These are phyloP conservation scores for Pythium guiyangense DNA, from an alignment of 352 stramenopile genomes.

Conservation along the genomic window DNA sequence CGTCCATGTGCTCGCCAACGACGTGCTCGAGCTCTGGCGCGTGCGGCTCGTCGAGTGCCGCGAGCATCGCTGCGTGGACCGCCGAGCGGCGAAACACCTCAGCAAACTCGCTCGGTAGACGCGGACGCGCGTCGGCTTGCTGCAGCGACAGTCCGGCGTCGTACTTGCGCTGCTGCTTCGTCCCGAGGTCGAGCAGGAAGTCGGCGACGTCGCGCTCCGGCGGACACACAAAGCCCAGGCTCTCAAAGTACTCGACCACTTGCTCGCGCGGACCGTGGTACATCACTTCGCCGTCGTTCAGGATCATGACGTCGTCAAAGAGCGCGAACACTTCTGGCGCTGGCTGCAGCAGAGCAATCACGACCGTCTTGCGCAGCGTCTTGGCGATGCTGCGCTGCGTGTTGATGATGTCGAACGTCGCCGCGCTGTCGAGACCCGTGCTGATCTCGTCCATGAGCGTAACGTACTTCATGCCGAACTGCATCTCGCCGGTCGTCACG, in stretches of 20 bases:
- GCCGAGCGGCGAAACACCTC: too few relatives aligned
- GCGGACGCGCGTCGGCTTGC: neutral
- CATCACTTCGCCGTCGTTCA: slow-evolving; percentile 43
- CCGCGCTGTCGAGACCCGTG: too few relatives aligned
- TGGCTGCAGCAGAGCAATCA: slow-evolving; percentile 79
- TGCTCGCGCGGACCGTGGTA: slow-evolving; percentile 37
- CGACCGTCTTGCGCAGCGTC: slow-evolving; percentile 37
- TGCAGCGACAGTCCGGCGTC: neutral
- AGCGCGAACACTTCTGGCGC: slow-evolving; percentile 48
- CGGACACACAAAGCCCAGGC: slow-evolving; percentile 38
- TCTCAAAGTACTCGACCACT: slow-evolving; percentile 60
- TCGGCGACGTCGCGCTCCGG: slow-evolving; percentile 18
- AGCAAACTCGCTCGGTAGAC: too few relatives aligned
- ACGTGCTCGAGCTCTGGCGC: too few relatives aligned
- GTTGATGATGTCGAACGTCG: slow-evolving; percentile 59
- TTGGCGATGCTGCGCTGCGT: slow-evolving; percentile 43
- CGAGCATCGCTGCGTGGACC: too few relatives aligned
- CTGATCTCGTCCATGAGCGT: too few relatives aligned
- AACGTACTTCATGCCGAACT: too few relatives aligned
- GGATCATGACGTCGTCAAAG: slow-evolving; percentile 46
- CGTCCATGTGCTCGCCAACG: too few relatives aligned
- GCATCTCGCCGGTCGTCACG: too few relatives aligned
- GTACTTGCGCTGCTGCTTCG: slow-evolving; percentile 1
- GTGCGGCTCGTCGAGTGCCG: too few relatives aligned
- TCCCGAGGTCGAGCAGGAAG: slow-evolving; percentile 19